Evolutionary conservation across 2,329 filamentous ascomycete genomes (phyloP).

Genomic region (Colletotrichum neosansevieriae): DNA sequence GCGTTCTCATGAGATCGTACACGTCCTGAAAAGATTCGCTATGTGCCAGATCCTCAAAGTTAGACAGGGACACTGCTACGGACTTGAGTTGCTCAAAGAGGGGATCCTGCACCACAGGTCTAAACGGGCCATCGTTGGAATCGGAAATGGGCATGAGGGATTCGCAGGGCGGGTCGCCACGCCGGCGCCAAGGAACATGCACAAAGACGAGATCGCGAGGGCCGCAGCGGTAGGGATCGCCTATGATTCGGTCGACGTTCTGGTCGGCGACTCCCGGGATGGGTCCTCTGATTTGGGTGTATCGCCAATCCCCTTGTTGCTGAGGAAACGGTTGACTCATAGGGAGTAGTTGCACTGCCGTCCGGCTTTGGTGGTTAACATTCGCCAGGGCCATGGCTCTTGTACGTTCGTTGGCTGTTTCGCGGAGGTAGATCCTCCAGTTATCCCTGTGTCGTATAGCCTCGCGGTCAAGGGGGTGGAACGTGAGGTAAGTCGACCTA

Average conservation of each 20-base stretch:
- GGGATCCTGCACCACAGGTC: neutral
- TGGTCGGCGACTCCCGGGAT: neutral
- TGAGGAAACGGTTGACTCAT: neutral
- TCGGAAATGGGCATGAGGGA: neutral
- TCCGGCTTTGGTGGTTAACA: neutral
- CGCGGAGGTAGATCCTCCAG: neutral
- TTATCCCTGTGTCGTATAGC: neutral
- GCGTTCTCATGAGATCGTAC: neutral
- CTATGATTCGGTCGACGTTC: neutral
- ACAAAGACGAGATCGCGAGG: conserved; percentile 20
- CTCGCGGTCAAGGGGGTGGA: conserved; percentile 15
- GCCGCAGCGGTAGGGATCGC: conserved; percentile 17
- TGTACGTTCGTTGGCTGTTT: neutral
- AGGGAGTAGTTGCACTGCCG: neutral
- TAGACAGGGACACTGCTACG: conserved; percentile 4
- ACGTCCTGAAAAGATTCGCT: neutral
- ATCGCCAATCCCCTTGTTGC: conserved; percentile 5
- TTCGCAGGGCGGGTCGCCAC: no score
- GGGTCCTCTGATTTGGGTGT: conserved; percentile 3
- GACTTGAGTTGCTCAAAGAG: neutral
- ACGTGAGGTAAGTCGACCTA: conserved; percentile 22
- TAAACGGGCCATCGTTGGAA: no score
- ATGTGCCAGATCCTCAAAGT: conserved; percentile 3
- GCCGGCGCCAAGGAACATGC: neutral
- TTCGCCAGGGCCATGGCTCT: neutral